A percentile compares a stretch with the other conserved stretches of the same genome.
phyloP scores from a whole-genome alignment of 139 green algal species.

The Coelastrella sp. region DNA sequence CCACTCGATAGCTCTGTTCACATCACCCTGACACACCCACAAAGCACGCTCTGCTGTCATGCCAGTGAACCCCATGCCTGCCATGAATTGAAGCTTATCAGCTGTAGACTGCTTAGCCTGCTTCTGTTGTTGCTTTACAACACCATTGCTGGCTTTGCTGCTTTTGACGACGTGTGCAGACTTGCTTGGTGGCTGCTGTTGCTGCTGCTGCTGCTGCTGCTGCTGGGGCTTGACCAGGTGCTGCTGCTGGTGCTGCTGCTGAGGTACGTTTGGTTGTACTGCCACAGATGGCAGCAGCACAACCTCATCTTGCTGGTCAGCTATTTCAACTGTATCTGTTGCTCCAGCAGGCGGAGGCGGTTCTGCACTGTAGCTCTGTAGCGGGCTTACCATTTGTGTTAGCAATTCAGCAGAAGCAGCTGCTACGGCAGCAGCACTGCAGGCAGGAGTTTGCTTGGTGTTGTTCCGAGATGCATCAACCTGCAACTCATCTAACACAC shows the following conservation, averaged over 20 bases:
- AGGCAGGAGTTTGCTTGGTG: not conserved
- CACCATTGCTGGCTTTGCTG: not conserved
- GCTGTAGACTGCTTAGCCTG: not conserved
- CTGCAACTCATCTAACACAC: not conserved
- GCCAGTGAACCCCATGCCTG: conserved; percentile 62
- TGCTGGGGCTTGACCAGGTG: not conserved
- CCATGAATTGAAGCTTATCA: conserved; percentile 3
- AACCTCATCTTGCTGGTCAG: not conserved
- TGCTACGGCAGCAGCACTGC: not conserved
- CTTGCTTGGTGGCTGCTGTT: not conserved
- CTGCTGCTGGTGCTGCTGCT: conserved; percentile 23
- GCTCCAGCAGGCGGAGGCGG: not conserved
- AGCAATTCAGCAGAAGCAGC: not conserved
- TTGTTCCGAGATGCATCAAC: not conserved
- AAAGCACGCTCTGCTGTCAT: conserved; percentile 57
- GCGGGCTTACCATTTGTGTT: not conserved
- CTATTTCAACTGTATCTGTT: not conserved
- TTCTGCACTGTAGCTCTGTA: not conserved
- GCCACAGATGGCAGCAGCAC: not conserved
- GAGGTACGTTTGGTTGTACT: not conserved
- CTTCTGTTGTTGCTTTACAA: not conserved
- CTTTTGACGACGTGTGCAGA: not conserved
- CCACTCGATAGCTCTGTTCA: conserved; percentile 63
- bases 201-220: not conserved
- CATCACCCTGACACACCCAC: conserved; percentile 47